A percentile compares a stretch with the other conserved stretches of the same genome.
phyloP scores from a whole-genome alignment of 768 basidiomycete species.

The Suillus variegatus region DNA sequence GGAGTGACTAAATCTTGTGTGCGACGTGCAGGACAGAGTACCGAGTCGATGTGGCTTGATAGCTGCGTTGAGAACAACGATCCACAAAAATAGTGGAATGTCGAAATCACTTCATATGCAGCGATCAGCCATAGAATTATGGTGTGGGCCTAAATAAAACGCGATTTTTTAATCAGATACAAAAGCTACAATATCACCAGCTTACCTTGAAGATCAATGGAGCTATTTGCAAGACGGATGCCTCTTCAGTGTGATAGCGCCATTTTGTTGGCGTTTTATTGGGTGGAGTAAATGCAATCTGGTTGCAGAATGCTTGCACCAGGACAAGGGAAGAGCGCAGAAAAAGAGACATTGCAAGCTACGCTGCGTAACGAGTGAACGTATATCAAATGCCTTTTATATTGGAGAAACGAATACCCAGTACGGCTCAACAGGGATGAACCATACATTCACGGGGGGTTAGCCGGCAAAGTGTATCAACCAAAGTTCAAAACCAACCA shows the following conservation, averaged over 20 bases:
- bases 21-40: constrained; percentile 33
- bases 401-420: constrained; percentile 7
- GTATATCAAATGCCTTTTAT: constrained; percentile 19
- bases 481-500: background rate
- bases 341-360: constrained; percentile 44
- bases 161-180: background rate
- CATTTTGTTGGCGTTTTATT: constrained; percentile 52
- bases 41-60: constrained; percentile 33
- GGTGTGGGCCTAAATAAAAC: constrained; percentile 44
- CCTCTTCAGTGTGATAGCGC: constrained; percentile 54
- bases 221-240: constrained; percentile 55
- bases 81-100: constrained; percentile 31
- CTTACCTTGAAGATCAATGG: constrained; percentile 56
- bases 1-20: constrained; percentile 38
- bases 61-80: constrained; percentile 35
- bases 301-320: constrained; percentile 51
- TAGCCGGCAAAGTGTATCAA: background rate
- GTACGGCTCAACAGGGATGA: background rate
- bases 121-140: constrained; percentile 52
- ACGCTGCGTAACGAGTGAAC: background rate
- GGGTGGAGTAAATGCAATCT: constrained; percentile 55
- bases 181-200: background rate
- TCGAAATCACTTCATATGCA: constrained; percentile 49
- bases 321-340: constrained; percentile 46
- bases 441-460: background rate